These are phyloP conservation scores for Trichoderma koningii DNA, from an alignment of 2,329 filamentous ascomycete genomes.

Conservation along the genomic window DNA sequence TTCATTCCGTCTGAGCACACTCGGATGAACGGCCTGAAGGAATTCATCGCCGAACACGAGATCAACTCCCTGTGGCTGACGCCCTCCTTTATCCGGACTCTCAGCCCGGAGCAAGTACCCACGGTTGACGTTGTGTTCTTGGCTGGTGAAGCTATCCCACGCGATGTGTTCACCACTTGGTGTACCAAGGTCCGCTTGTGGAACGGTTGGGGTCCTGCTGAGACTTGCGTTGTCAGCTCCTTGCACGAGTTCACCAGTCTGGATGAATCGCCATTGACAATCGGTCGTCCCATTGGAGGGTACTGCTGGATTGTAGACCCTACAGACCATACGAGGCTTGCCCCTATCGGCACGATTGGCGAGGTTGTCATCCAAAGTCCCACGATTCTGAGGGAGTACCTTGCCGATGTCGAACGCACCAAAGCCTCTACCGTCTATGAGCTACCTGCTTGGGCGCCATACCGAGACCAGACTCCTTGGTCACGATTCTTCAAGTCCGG, in stretches of 20 bases:
- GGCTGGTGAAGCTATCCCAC: slow-evolving; percentile 25
- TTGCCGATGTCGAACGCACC: slow-evolving; percentile 44
- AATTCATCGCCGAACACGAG: slow-evolving; percentile 9
- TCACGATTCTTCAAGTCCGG: slow-evolving; percentile 47
- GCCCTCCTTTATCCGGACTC: slow-evolving; percentile 17
- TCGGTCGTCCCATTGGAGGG: slow-evolving; percentile 24
- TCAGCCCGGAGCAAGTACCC: slow-evolving; percentile 13
- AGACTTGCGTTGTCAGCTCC: slow-evolving; percentile 38
- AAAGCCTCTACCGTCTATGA: slow-evolving; percentile 45
- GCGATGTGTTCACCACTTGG: slow-evolving; percentile 16
- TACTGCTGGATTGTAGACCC: slow-evolving; percentile 33
- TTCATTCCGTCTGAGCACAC: slow-evolving; percentile 31
- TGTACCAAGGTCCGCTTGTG: slow-evolving; percentile 38
- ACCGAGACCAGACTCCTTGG: slow-evolving; percentile 26
- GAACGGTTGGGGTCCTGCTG: slow-evolving; percentile 48
- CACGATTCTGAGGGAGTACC: slow-evolving; percentile 51
- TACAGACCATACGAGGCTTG: slow-evolving; percentile 30
- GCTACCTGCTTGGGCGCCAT: slow-evolving; percentile 13
- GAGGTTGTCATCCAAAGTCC: slow-evolving; percentile 46
- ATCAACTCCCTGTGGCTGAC: slow-evolving; percentile 20
- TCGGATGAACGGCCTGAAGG: slow-evolving; percentile 24
- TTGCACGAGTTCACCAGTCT: neutral
- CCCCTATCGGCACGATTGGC: slow-evolving; percentile 33
- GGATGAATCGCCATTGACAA: slow-evolving; percentile 9
- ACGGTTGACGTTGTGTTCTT: slow-evolving; percentile 8